Base-by-base conservation (phyloP, 148 eudicot genomes). In the Amaranthus palmeri region DNA sequence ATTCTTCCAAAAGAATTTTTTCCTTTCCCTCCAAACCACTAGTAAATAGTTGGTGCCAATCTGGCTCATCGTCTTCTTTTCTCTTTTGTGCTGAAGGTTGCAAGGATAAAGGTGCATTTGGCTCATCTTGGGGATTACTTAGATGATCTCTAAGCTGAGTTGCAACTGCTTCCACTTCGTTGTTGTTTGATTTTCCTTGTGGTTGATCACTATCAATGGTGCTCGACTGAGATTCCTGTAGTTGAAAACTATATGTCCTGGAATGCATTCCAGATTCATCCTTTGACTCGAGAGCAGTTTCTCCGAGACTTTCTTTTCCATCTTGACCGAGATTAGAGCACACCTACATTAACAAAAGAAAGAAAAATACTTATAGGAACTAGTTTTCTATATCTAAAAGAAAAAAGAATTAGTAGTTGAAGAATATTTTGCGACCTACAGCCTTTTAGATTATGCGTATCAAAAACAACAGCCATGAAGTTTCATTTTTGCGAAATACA, bases 1-100 rank as follows among this genome's bases (percentile, higher is more conserved):
- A 95, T 71, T 95, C 97, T 65, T 76, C 82, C 46, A 95, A 78
- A 0, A 95, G 83, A 76, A 95, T 74, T 70, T 83, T 86, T 65
- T 95, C 96, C 78, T 84, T 88, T 55, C 89, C 89, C 73, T 88
- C 92, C 70, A 83, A 50, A 9, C 93, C 93, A 40, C 77, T 80
- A 71, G 80, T 74, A 72, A 89, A 86, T 82, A 89, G 74, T 66
- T 88, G 77, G 68, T 82, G 85, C 97, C 97, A 93, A 65, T 81
- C 83, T 8, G 77, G 72, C 56, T 85, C 91, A 69, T 83, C 86
- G 10, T 77, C 86, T 43, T 79, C 49, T 46, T 77, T 75, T 10
- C 68, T 58, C 61, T 61, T 69, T 55, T 70, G 45, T 54, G 66
- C 75, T 25, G 44, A 54, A 65, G 53, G 36, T 25, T 50, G 49